Evolutionary conservation across 2,329 filamentous ascomycete genomes (phyloP).

Genomic region (Aspergillus thermomutatus): DNA sequence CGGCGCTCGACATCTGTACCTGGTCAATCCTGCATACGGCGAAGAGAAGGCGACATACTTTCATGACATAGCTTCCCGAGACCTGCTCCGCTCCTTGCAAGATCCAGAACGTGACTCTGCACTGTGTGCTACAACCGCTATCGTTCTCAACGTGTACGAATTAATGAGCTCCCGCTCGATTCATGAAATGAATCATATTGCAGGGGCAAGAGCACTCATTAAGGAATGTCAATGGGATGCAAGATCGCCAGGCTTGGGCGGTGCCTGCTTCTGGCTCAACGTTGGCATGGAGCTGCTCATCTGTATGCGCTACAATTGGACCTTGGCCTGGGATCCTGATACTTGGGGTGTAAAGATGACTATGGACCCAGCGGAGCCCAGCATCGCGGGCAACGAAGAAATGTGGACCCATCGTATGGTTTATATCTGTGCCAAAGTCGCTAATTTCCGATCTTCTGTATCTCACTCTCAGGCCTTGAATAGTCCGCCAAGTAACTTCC

Average conservation of each 20-base stretch:
- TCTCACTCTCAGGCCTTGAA: slow-evolving; percentile 58
- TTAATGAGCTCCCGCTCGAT: slow-evolving; percentile 80
- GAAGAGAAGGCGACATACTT: slow-evolving; percentile 77
- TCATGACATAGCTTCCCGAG: slow-evolving; percentile 79
- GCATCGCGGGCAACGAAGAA: slow-evolving; percentile 65
- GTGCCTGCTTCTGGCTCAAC: slow-evolving; percentile 92
- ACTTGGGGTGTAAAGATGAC: slow-evolving; percentile 84
- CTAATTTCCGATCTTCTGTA: slow-evolving; percentile 74
- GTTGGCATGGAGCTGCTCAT: slow-evolving; percentile 86
- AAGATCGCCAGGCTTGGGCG: slow-evolving; percentile 70
- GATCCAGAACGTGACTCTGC: slow-evolving; percentile 80
- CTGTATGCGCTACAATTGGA: slow-evolving; percentile 84
- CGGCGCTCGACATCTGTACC: slow-evolving; percentile 74
- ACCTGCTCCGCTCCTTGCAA: slow-evolving; percentile 72
- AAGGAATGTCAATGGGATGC: slow-evolving; percentile 89
- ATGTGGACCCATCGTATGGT: slow-evolving; percentile 85
- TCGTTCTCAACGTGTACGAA: slow-evolving; percentile 88
- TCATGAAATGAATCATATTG: slow-evolving; percentile 85
- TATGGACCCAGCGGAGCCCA: slow-evolving; percentile 56
- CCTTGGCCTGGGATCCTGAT: slow-evolving; percentile 83
- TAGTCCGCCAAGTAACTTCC: slow-evolving; percentile 57
- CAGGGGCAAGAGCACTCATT: slow-evolving; percentile 78
- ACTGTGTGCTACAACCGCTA: slow-evolving; percentile 81
- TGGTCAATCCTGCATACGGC: slow-evolving; percentile 66
- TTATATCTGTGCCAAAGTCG: slow-evolving; percentile 81